Percentiles rank a stretch among this genome's conserved stretches.
Evolutionary conservation across 1,139 yeast genomes (phyloP).

Genomic region (Geotrichum citri-aurantii): DNA sequence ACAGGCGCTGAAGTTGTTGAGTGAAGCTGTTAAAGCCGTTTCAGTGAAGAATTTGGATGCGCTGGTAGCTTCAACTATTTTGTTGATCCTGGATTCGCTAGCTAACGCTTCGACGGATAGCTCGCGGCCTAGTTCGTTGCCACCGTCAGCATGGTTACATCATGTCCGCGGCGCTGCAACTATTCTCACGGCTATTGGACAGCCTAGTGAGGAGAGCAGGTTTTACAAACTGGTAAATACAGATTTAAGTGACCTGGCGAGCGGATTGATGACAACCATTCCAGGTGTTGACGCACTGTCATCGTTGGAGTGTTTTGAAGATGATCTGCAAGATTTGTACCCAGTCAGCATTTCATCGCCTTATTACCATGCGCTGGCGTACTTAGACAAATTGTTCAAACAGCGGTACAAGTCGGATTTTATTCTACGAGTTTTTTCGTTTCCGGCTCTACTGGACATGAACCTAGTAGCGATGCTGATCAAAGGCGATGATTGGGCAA

Average conservation of each 20-base stretch:
- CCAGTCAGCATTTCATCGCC: conserved; percentile 84
- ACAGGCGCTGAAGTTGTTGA: conserved; percentile 69
- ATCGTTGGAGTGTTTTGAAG: conserved; percentile 77
- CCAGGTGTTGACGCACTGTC: conserved; percentile 15
- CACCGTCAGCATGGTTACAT: conserved; percentile 94
- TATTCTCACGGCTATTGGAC: conserved; percentile 90
- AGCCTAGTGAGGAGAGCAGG: conserved; percentile 61
- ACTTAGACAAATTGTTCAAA: conserved; percentile 68
- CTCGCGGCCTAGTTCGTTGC: conserved; percentile 45
- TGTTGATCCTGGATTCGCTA: conserved; percentile 83
- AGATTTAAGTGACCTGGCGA: conserved; percentile 66
- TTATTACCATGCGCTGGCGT: conserved; percentile 77
- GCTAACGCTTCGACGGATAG: conserved; percentile 80
- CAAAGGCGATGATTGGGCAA: conserved; percentile 80
- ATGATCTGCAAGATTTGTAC: conserved; percentile 74
- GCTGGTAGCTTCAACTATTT: conserved; percentile 82
- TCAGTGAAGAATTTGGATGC: conserved; percentile 86
- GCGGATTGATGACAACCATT: conserved; percentile 17
- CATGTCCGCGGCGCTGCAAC: conserved; percentile 97
- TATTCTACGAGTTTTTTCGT: conserved; percentile 80
- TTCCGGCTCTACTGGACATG: conserved; percentile 85
- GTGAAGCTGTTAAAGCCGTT: conserved; percentile 82
- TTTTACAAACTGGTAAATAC: conserved; percentile 41
- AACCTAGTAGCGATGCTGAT: conserved; percentile 67
- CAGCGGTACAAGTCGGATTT: conserved; percentile 83